Conservation (phyloP, 345 rosid species). For the Streptanthus diversifolius region DNA sequence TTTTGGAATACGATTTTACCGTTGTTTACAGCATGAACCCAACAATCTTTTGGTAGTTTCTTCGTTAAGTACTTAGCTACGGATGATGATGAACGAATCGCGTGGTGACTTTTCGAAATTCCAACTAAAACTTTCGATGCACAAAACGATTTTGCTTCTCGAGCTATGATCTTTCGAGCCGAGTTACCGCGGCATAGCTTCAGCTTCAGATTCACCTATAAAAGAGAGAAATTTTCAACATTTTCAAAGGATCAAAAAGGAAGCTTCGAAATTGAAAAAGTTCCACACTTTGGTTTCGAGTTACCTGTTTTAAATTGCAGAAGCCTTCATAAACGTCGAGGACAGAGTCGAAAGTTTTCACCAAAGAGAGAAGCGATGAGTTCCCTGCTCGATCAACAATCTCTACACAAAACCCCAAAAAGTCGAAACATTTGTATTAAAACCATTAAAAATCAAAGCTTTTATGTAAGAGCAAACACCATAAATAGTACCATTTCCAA, state of each 20-base stretch:
- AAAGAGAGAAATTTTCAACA: conserved; percentile 13
- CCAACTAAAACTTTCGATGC: conserved; percentile 74
- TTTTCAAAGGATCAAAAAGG: not conserved
- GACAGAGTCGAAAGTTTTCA: conserved; percentile 78
- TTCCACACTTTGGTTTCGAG: not conserved
- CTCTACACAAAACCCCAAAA: conserved; percentile 31
- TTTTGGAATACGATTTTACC: conserved; percentile 69
- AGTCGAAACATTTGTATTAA: not conserved
- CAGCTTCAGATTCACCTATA: conserved; percentile 91
- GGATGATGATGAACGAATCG: conserved; percentile 58
- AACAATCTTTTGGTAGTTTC: conserved; percentile 55
- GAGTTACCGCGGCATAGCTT: conserved; percentile 83
- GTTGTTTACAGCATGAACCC: conserved; percentile 65
- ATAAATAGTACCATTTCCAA: conserved; percentile 47
- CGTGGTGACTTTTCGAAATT: conserved; percentile 41
- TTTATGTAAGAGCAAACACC: not conserved
- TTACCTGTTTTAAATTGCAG: conserved; percentile 97
- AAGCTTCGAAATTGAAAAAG: not conserved
- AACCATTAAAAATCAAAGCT: not conserved
- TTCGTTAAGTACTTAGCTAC: conserved; percentile 84
- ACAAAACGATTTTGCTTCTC: conserved; percentile 64
- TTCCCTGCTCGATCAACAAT: conserved; percentile 59
- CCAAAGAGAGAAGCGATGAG: conserved; percentile 73
- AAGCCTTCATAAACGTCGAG: conserved; percentile 90
- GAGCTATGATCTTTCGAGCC: conserved; percentile 56